phyloP scores from a whole-genome alignment of 305 asterid species.

The Striga hermonthica region DNA sequence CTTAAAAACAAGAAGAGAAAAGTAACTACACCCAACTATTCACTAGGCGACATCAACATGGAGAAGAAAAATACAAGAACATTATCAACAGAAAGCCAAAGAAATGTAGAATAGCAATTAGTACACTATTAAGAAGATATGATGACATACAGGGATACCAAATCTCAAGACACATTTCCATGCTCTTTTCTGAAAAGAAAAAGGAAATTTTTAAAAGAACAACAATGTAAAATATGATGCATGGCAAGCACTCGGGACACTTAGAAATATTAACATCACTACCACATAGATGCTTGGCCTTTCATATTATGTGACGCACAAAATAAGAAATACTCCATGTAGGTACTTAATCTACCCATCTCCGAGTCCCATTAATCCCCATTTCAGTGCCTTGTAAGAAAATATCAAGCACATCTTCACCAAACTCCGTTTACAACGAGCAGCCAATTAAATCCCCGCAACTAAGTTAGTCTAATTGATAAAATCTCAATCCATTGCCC shows the following conservation, averaged over 20 bases:
- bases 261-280: not conserved
- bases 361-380: not conserved
- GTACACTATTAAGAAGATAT: too few relatives aligned
- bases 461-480: slow-evolving; percentile 3
- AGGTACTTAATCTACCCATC: too few relatives aligned
- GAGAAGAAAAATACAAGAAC: slow-evolving; percentile 14
- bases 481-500: not conserved
- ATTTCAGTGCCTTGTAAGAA: not conserved
- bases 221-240: not conserved
- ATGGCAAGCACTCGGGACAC: not conserved
- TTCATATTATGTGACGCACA: not conserved
- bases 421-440: slow-evolving; percentile 10
- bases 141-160: not conserved
- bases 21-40: not conserved
- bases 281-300: slow-evolving; percentile 11
- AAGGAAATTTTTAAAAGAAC: not conserved
- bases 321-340: too few relatives aligned
- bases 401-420: not conserved
- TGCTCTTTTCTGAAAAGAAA: not conserved
- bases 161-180: not conserved
- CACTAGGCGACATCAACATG: not conserved
- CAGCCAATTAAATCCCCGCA: not conserved
- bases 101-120: too few relatives aligned
- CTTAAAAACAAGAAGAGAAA: slow-evolving; percentile 5
- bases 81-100: slow-evolving; percentile 5